A percentile compares a stretch with the other conserved stretches of the same genome.
Evolutionary conservation across 768 basidiomycete genomes (phyloP).

Genomic region (Mycena sanguinolenta): DNA sequence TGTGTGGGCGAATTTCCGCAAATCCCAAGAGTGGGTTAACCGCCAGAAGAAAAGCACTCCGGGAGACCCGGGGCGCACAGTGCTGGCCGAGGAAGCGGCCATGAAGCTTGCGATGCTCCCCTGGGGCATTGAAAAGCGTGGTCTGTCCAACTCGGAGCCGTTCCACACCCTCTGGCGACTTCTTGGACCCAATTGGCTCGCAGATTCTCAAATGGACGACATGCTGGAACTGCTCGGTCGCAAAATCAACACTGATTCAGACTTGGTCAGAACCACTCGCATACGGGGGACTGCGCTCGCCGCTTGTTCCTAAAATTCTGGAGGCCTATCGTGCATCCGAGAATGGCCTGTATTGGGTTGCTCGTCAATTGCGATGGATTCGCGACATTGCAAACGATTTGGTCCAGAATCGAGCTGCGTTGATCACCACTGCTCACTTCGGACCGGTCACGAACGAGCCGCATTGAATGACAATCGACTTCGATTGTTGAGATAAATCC

Average conservation of each 20-base stretch:
- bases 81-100: neutral
- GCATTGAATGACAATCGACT: conserved; percentile 16
- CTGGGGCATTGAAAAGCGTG: neutral
- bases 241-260: conserved; percentile 12
- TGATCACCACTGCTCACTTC: conserved; percentile 15
- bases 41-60: neutral
- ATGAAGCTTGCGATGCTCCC: conserved; percentile 6
- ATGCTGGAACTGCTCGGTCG: neutral
- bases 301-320: conserved; percentile 2
- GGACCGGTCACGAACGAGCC: conserved; percentile 12
- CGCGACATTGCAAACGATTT: neutral
- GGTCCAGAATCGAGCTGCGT: neutral
- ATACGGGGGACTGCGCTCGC: neutral
- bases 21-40: neutral
- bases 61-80: neutral
- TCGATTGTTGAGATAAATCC: neutral
- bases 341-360: neutral
- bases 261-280: neutral
- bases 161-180: neutral
- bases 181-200: neutral
- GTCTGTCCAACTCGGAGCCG: conserved; percentile 3
- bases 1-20: neutral
- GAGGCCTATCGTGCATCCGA: neutral
- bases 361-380: neutral
- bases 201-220: neutral